phyloP scores from a whole-genome alignment of 1,284 basidiomycete species.

The Rhodotorula sp. region DNA sequence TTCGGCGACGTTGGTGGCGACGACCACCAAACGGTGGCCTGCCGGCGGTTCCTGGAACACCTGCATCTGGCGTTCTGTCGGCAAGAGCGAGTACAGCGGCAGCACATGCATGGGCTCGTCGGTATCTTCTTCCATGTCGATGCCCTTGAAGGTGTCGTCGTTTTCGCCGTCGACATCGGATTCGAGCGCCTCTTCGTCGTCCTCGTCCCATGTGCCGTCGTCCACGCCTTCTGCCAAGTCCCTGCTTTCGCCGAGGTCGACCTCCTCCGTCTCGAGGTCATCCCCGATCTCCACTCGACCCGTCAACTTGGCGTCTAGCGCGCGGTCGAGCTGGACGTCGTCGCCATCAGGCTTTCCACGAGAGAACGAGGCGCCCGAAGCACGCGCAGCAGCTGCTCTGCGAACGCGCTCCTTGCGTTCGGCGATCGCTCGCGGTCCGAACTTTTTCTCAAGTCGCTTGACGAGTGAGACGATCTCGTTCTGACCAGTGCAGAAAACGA shows the following conservation, averaged over 20 bases:
- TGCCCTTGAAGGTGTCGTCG: slow-evolving; percentile 55
- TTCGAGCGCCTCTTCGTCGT: slow-evolving; percentile 52
- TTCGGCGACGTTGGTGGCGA: slow-evolving; percentile 75
- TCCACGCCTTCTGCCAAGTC: slow-evolving; percentile 62
- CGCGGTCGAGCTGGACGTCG: slow-evolving; percentile 27
- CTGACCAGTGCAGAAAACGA: slow-evolving; percentile 76
- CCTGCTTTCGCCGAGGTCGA: slow-evolving; percentile 63
- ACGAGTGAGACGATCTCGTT: slow-evolving; percentile 68
- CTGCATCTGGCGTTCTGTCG: slow-evolving; percentile 70
- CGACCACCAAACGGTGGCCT: slow-evolving; percentile 65
- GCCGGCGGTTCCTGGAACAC: slow-evolving; percentile 67
- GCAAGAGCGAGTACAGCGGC: slow-evolving; percentile 69
- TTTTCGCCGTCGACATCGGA: slow-evolving; percentile 42
- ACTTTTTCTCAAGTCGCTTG: slow-evolving; percentile 72
- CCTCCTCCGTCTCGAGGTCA: slow-evolving; percentile 74
- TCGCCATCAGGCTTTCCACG: slow-evolving; percentile 17
- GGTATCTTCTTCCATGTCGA: slow-evolving; percentile 60
- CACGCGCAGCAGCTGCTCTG: slow-evolving; percentile 35
- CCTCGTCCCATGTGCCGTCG: slow-evolving; percentile 51
- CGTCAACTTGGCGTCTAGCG: slow-evolving; percentile 14
- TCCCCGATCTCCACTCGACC: slow-evolving; percentile 33
- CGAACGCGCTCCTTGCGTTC: slow-evolving; percentile 54
- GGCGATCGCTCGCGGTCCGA: slow-evolving; percentile 65
- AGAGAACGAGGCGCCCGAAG: slow-evolving; percentile 4
- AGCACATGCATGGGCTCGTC: slow-evolving; percentile 70